Base-by-base conservation (phyloP, 148 eudicot genomes). In the Rhododendron ferrugineum region DNA sequence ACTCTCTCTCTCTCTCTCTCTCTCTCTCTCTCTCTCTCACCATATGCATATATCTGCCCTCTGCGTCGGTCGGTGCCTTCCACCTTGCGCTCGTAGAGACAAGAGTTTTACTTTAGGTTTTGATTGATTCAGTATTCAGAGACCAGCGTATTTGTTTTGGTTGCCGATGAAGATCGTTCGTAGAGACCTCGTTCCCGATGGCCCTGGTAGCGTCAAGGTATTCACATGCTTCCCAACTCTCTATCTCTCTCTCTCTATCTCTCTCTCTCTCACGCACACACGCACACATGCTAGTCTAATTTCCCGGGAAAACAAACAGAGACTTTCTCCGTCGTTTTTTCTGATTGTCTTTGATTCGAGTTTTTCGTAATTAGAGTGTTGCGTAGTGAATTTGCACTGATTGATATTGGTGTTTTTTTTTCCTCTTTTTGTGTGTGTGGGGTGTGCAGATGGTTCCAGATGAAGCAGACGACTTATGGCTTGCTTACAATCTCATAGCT, bases 131-230 rank as follows among this genome's bases (percentile, higher is more conserved):
- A 49, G 4, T 13, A 52, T 30, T 50, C 18, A 46, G 50, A 14
- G 23, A 46, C 30, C 64, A 16, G 10, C 30, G 28, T 10, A 15
- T 5, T 13, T 1, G 42, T 37, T 64, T 23, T 49, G 40, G 34
- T 54, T 56, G 23, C 16, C 36, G 7, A 84, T 96, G 99, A 96
- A 93, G 93, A 92, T 96, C 62, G 90, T 89, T 16, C 98, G 89
- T 1, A 91, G 91, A 89, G 93, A 95, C 89, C 70, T 89, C n/a
- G 83, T 88, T 30, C 94, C 64, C 23, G 52, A 89, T 78, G 98
- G 98, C 56, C 96, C 98, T 18, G 98, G 99, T 42, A 94, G 92
- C 85, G 94, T 94, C 54, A 94, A 96, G 97, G 98, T 94, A 60
- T 11, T 44, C 32, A n/a, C 34, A 46, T 10, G 49, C 11, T 46